phyloP scores from a whole-genome alignment of 495 filamentous ascomycete species.

The Margaritispora aquatica region DNA sequence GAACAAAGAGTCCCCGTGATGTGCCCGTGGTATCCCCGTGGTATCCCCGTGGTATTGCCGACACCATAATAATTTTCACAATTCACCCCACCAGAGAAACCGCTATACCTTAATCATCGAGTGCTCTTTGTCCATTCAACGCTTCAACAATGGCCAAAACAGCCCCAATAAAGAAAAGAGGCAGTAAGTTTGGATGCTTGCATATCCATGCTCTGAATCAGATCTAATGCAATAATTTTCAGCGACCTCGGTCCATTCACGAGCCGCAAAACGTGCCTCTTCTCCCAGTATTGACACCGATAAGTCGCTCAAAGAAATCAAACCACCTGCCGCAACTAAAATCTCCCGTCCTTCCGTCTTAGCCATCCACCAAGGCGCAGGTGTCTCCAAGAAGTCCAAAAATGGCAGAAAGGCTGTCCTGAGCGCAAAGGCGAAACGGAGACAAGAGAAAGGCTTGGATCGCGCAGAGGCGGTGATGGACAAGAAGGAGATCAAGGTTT shows the following conservation, averaged over 20 bases:
- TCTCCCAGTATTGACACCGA: slow-evolving; percentile 68
- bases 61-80: background rate
- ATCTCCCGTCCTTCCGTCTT: slow-evolving; percentile 53
- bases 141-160: slow-evolving; percentile 43
- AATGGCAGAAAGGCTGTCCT: slow-evolving; percentile 51
- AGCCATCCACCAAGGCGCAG: slow-evolving; percentile 50
- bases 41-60: slow-evolving; percentile 2
- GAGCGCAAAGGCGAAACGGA: slow-evolving; percentile 56
- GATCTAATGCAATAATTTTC: slow-evolving; percentile 1
- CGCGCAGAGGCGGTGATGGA: slow-evolving; percentile 65
- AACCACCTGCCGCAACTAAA: slow-evolving; percentile 45
- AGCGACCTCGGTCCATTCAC: slow-evolving; percentile 52
- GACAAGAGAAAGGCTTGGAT: slow-evolving; percentile 68
- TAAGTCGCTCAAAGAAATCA: slow-evolving; percentile 62
- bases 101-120: background rate
- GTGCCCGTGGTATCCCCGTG: too few species aligned
- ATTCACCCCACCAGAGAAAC: slow-evolving; percentile 1
- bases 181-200: slow-evolving; percentile 21
- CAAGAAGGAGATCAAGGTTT: slow-evolving; percentile 61
- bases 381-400: slow-evolving; percentile 60
- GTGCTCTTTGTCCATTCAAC: background rate
- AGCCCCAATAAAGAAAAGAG: slow-evolving; percentile 32
- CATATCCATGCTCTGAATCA: background rate
- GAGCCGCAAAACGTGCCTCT: slow-evolving; percentile 64
- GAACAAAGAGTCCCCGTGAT: too few species aligned